Evolutionary conservation across 2,329 filamentous ascomycete genomes (phyloP).

Genomic region (Alternaria arborescens): DNA sequence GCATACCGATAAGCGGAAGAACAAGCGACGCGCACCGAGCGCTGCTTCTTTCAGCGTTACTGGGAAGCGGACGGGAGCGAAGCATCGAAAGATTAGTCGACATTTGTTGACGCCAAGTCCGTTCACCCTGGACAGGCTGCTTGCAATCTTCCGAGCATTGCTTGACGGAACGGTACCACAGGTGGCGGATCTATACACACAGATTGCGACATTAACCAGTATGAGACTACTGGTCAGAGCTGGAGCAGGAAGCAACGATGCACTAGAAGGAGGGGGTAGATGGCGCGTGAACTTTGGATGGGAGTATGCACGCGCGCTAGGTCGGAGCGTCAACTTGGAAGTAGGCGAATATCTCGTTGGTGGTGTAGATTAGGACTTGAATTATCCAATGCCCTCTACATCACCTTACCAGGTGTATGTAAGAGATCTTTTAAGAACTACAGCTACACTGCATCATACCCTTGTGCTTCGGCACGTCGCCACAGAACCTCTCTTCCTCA

Average conservation of each 20-base stretch:
- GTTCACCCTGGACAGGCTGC: constrained; percentile 79
- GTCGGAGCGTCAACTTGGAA: constrained; percentile 78
- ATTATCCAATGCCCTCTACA: background rate
- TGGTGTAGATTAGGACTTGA: constrained; percentile 38
- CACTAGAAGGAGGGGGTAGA: constrained; percentile 73
- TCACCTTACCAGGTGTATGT: background rate
- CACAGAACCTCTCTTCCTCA: constrained; percentile 84
- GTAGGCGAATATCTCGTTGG: constrained; percentile 70
- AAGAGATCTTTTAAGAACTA: constrained; percentile 66
- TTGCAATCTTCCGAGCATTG: constrained; percentile 78
- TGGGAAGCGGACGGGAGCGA: constrained; percentile 43
- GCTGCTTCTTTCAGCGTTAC: constrained; percentile 28
- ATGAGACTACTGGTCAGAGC: constrained; percentile 71
- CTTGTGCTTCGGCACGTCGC: constrained; percentile 80
- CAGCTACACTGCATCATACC: constrained; percentile 94
- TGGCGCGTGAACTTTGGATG: constrained; percentile 83
- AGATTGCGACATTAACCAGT: constrained; percentile 76
- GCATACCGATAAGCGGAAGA: constrained; percentile 62
- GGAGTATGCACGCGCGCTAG: constrained; percentile 76
- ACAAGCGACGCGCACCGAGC: constrained; percentile 51
- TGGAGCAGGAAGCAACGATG: constrained; percentile 66
- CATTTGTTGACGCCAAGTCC: constrained; percentile 79
- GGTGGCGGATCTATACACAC: constrained; percentile 59
- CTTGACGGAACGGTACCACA: constrained; percentile 56
- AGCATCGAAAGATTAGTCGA: constrained; percentile 76